These are phyloP conservation scores for Solanum arcanum DNA, from an alignment of 257 asterid species.

Conservation along the genomic window DNA sequence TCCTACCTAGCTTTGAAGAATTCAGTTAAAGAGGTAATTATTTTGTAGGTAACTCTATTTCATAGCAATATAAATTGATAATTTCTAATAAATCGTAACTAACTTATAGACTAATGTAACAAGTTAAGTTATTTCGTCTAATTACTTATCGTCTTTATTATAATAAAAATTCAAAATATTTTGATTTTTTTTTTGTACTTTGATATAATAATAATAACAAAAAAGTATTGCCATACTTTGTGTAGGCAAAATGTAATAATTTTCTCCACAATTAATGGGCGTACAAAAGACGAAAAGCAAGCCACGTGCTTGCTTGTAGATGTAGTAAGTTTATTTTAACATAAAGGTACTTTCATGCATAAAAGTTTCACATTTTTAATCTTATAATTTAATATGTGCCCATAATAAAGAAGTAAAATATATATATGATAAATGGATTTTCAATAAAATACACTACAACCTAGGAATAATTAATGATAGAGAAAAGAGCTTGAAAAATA, in stretches of 20 bases:
- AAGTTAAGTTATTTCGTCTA: neutral
- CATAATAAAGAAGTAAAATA: too few species aligned
- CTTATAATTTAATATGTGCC: neutral
- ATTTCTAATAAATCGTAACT: neutral
- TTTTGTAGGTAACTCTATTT: neutral
- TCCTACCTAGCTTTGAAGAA: neutral
- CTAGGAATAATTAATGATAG: too few species aligned
- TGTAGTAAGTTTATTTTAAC: neutral
- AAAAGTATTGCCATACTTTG: neutral
- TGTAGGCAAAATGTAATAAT: neutral
- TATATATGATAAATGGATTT: neutral
- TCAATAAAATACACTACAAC: too few species aligned
- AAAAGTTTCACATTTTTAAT: neutral
- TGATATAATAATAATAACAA: neutral
- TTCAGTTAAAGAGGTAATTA: neutral
- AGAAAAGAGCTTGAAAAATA: too few species aligned
- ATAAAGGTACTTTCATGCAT: neutral
- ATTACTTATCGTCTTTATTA: too few species aligned
- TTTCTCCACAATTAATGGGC: neutral
- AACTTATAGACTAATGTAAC: neutral
- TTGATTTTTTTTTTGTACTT: neutral
- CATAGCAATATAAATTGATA: neutral
- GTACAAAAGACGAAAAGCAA: neutral
- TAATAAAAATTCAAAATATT: neutral
- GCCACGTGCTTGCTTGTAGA: neutral